Conservation (phyloP, 176 grass and related monocot genomes). For the Panicum miliaceum region DNA sequence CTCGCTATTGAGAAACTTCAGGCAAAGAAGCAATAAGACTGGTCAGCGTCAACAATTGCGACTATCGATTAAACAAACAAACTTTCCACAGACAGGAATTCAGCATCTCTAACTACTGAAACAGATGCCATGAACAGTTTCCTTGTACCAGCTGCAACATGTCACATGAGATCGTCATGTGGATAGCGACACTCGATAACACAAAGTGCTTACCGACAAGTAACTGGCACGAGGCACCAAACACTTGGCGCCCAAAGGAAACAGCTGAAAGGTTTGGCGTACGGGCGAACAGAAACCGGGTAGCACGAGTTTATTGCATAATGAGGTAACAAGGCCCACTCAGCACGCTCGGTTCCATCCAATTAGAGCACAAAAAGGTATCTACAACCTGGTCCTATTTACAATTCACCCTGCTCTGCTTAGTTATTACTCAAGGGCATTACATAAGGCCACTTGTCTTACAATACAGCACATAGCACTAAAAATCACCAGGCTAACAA, state of each 20-base stretch:
- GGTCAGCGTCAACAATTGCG: constrained; percentile 51
- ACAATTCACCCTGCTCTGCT: constrained; percentile 55
- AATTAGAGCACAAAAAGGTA: constrained; percentile 54
- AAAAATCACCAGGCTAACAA: constrained; percentile 52
- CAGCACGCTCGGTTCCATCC: constrained; percentile 38
- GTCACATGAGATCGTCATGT: constrained; percentile 26
- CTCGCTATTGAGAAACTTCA: neutral
- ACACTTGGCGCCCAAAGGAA: constrained; percentile 2
- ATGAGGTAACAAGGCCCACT: constrained; percentile 44
- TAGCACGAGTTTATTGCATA: constrained; percentile 50
- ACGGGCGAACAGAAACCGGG: constrained; percentile 11
- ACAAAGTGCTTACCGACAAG: constrained; percentile 30
- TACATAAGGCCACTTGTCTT: constrained; percentile 53
- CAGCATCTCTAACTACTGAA: constrained; percentile 46
- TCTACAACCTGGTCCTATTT: constrained; percentile 84
- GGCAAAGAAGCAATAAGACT: neutral
- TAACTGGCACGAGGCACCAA: neutral
- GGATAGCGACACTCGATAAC: constrained; percentile 39
- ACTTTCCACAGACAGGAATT: constrained; percentile 40
- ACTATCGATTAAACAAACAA: constrained; percentile 18
- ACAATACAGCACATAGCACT: constrained; percentile 51
- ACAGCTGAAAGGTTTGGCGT: constrained; percentile 35
- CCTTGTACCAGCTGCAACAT: constrained; percentile 26
- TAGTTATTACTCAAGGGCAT: constrained; percentile 48
- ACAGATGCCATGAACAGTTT: constrained; percentile 16